These are phyloP conservation scores for Blastomyces gilchristii DNA, from an alignment of 2,329 filamentous ascomycete genomes.

Conservation along the genomic window DNA sequence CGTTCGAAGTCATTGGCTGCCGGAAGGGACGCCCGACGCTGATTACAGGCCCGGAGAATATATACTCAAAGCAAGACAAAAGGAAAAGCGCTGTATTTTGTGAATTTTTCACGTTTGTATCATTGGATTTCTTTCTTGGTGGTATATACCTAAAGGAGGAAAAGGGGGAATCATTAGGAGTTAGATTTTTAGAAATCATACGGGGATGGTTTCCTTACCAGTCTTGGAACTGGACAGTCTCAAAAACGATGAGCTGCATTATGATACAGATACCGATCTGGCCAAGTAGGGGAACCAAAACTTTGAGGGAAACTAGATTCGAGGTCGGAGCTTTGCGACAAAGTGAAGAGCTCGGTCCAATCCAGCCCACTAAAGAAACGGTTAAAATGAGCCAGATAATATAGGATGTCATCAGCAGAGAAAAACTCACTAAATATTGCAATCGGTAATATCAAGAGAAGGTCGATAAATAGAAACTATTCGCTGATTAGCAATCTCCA, in stretches of 20 bases:
- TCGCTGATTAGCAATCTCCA: slow-evolving; percentile 8
- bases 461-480: slow-evolving; percentile 85
- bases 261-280: slow-evolving; percentile 74
- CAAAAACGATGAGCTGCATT: slow-evolving; percentile 64
- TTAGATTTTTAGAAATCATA: background rate
- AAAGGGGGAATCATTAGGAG: background rate
- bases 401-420: background rate
- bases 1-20: slow-evolving; percentile 66
- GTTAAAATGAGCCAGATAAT: background rate
- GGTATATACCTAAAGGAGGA: slow-evolving; percentile 55
- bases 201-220: slow-evolving; percentile 47
- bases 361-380: slow-evolving; percentile 67
- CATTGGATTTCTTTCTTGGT: slow-evolving; percentile 63
- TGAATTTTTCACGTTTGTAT: slow-evolving; percentile 80
- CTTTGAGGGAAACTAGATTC: slow-evolving; percentile 83
- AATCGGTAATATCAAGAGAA: slow-evolving; percentile 85
- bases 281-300: slow-evolving; percentile 77
- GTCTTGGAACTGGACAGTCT: slow-evolving; percentile 62
- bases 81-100: slow-evolving; percentile 90
- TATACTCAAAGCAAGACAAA: slow-evolving; percentile 88
- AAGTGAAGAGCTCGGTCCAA: slow-evolving; percentile 66
- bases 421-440: slow-evolving; percentile 70
- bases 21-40: slow-evolving; percentile 88
- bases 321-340: slow-evolving; percentile 82
- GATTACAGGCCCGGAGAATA: slow-evolving; percentile 76